Base-by-base conservation (phyloP, 768 basidiomycete species). In the Amanita pseudoporphyria region DNA sequence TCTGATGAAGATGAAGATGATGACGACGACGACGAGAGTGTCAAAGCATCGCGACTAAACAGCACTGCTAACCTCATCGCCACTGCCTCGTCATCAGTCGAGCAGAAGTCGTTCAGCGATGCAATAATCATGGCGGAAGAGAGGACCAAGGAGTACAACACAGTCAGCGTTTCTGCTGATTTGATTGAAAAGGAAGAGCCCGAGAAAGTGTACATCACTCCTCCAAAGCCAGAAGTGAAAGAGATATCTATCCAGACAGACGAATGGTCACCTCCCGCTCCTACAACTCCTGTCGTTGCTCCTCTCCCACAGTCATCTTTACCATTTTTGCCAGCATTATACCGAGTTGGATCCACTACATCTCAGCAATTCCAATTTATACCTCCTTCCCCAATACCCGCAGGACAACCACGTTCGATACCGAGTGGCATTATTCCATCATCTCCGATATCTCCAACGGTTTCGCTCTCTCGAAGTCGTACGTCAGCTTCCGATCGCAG, bases 191-290 rank as follows among this genome's bases (percentile, higher is more conserved):
- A 48, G 33, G 48, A 55, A 5, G 67, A 66, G 60, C 65, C 64
- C 1, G 65, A 77, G 5, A 63, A 59, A 51, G 63, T 68, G 6
- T 61, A 63, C 26, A 56, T 57, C 18, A 52, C 52, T 6, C 64
- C 64, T 16, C 78, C 77, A 9, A 85, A 80, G 60, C 78, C 80
- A 0, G 81, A 87, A 56, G 65, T 78, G 28, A 81, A 71, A 60
- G 88, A 92, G 56, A 85, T 80, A 52, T 84, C 81, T 3, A 79
- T 82, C 30, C 88, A 92, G 67, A 91, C 88, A 1, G 89, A 92
- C 53, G 73, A 74, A 44, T 85, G 82, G 84, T 66, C 61, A 12
- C 78, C 63, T 1, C 52, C 62, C 9, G 68, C 73, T 9, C 61
- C 69, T 4, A 51, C 63, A 0, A 53, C 63, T 9, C 56, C 67